Base-by-base conservation (phyloP, 1,139 yeast species). In the Yamadazyma dendronema region DNA sequence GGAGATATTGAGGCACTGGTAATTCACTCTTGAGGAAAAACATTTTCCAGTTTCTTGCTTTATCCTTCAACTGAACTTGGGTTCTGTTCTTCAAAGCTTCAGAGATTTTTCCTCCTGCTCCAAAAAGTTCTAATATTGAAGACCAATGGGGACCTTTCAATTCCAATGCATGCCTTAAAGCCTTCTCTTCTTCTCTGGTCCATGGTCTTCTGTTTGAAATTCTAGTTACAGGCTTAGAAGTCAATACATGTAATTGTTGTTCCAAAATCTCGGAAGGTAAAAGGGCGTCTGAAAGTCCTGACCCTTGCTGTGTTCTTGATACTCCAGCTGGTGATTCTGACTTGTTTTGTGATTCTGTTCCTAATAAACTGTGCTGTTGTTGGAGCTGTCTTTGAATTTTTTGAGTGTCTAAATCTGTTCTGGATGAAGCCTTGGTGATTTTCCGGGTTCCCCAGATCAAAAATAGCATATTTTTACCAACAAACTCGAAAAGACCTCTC, bases 41-140 rank as follows among this genome's bases (percentile, higher is more conserved):
- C 74, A 87, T 77, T 58, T 90, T 92, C 87, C 96, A 84, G 55
- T 92, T 92, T 47, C 97, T 74, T 0, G 97, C 97, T 56, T 92
- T 92, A 57, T 92, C 98, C 57, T 92, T 92, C 41, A 92, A 71
- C 57, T 90, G 97, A 10, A 90, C 89, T 55, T 89, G 95, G 10
- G 84, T 82, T 54, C 97, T 72, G 54, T 88, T 86, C 57, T 87
- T 90, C 48, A 92, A 70, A 2, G 82, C 80, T 57, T 92, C 97
- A 19, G 84, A 81, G 17, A 85, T 74, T 33, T 83, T 76, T 4
- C 98, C 98, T 7, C 97, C 97, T 7, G 95, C 84, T 0, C 98
- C 98, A 57, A 85, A 86, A 17, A 84, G 65, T 52, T 87, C 96
- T 33, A 89, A 62, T 38, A 92, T 92, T 39, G 85, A 84, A 1